These are phyloP conservation scores for Escovopsis sp. DNA, from an alignment of 2,329 filamentous ascomycete species.

Conservation along the genomic window DNA sequence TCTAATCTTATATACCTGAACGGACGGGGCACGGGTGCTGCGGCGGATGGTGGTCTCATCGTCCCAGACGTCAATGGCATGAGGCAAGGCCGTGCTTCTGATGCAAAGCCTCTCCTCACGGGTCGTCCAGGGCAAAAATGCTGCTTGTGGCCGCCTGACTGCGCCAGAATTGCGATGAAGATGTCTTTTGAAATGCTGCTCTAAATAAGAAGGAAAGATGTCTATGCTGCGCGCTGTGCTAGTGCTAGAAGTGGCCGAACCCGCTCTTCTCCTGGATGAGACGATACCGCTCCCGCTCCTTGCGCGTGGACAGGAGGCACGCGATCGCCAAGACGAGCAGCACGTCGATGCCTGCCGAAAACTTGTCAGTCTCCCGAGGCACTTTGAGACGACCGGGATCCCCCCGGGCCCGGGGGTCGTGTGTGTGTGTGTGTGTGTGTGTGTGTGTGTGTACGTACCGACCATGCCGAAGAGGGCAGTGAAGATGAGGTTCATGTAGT, in stretches of 20 bases:
- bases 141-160: too few species aligned
- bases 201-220: too few species aligned
- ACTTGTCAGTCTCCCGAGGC: background rate
- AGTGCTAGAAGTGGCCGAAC: conserved; percentile 31
- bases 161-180: too few species aligned
- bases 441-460: conserved; percentile 25
- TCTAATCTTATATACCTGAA: too few species aligned
- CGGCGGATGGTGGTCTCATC: too few species aligned
- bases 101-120: too few species aligned
- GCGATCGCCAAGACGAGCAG: conserved; percentile 55
- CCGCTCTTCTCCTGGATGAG: conserved; percentile 70
- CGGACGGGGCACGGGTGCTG: too few species aligned
- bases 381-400: background rate
- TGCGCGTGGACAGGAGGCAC: conserved; percentile 66
- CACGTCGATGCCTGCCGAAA: conserved; percentile 39
- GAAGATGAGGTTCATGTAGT: conserved; percentile 61
- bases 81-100: too few species aligned
- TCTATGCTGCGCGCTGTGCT: conserved; percentile 10
- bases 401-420: background rate
- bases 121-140: too few species aligned
- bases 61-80: too few species aligned
- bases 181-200: too few species aligned
- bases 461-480: conserved; percentile 70
- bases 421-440: too few species aligned
- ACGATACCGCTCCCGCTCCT: conserved; percentile 63